Evolutionary conservation across 1,139 yeast species (phyloP), one percentile per base, ranked within the genome.

Genomic region (Debaryomyces psychrophilus): DNA sequence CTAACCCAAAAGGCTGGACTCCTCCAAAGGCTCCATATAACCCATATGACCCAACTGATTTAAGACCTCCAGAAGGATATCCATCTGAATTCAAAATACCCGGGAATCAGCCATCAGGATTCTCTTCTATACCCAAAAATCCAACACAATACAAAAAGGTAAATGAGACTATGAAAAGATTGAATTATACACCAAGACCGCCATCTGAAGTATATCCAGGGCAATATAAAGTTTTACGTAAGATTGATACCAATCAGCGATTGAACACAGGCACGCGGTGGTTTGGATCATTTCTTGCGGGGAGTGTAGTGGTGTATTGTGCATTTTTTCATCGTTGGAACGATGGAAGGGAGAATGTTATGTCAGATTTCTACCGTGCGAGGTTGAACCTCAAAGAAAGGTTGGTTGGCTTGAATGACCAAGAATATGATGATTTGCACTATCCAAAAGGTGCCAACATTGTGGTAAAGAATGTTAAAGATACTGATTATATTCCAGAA

Each of bases 1-100:
- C 95, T 2, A 85, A 87, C 57, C 95, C 95, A 1, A 80, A 81
- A 14, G 93, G 93, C 0, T 87, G 95, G 95, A 78, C 78, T 0
- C 88, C 85, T 2, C 95, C 95, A 3, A 80, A 77, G 52, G 93
- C 92, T 1, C 93, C 93, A 0, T 89, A 87, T 61, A 88, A 88
- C 55, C 96, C 96, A 2, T 88, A 84, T 59, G 96, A 88, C 60
- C 87, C 93, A 0, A 67, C 80, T 0, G 96, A 88, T 61, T 63
- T 71, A 31, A 72, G 96, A 44, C 96, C 96, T 0, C 80, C 95
- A 0, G 83, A 82, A 60, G 95, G 96, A 2, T 88, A 88, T 54
- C 96, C 96, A 1, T 84, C 92, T 9, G 96, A 88, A 62, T 87
- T 73, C 62, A 70, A 75, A 50, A 64, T 81, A 4, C 87, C 88